Conservation (phyloP, 2,329 filamentous ascomycete genomes). For the Dryadomyces sulphureus region DNA sequence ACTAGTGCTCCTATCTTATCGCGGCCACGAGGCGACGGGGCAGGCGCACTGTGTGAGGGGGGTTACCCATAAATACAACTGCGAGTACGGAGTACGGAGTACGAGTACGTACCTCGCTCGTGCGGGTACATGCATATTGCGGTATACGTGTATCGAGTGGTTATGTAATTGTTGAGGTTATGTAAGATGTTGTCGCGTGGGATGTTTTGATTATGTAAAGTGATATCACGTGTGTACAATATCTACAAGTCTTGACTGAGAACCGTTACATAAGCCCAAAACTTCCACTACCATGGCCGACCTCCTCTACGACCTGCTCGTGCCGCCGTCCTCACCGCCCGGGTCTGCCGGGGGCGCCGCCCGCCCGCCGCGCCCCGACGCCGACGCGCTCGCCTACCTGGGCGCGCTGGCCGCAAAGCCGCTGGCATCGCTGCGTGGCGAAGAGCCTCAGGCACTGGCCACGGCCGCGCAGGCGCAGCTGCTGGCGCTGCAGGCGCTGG, state of each 20-base stretch:
- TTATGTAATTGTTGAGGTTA: too few relatives aligned
- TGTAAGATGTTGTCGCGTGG: too few relatives aligned
- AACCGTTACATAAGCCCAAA: background rate
- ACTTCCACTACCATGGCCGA: constrained; percentile 42
- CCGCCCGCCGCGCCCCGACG: constrained; percentile 23
- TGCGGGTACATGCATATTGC: too few relatives aligned
- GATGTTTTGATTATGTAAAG: background rate
- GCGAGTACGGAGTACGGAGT: too few relatives aligned
- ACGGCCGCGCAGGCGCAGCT: constrained; percentile 69
- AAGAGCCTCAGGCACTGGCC: constrained; percentile 65
- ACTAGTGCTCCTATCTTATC: background rate
- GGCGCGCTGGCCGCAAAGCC: constrained; percentile 63
- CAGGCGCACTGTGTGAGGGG: background rate
- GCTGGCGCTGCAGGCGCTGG: constrained; percentile 72
- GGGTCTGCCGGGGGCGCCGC: constrained; percentile 14
- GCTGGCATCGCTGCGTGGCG: constrained; percentile 54
- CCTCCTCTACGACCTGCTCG: constrained; percentile 59
- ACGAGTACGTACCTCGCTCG: too few relatives aligned
- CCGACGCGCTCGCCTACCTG: constrained; percentile 55
- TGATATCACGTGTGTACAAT: too few relatives aligned
- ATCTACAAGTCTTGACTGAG: background rate
- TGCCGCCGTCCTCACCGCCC: constrained; percentile 18
- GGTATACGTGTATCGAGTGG: too few relatives aligned
- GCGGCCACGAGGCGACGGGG: background rate
- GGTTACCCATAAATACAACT: background rate